Base-by-base conservation (phyloP, 1,139 yeast species). In the Magnusiomyces tetraspermus region DNA sequence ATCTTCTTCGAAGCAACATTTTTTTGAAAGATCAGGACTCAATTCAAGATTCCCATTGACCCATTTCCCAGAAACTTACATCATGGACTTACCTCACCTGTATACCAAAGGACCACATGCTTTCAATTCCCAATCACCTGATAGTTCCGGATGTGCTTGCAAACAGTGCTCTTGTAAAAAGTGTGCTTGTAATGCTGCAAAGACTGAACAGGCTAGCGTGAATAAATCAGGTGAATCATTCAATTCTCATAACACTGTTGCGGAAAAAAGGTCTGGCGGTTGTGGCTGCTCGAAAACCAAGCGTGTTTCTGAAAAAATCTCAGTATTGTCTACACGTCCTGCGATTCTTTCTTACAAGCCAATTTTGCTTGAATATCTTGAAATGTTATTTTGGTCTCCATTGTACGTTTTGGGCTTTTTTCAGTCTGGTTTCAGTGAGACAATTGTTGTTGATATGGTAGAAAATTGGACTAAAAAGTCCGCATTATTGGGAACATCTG, bases 361-460 rank as follows among this genome's bases (percentile, higher is more conserved):
- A 3, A 13, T 45, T 21, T 33, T 45, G 40, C 28, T 45, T 5
- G 48, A 45, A 13, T 45, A 45, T 19, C 26, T 45, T 13, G 48
- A 45, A 31, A 45, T 33, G 48, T 24, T 45, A 11, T 45, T 45
- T 30, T 45, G 48, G 48, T 45, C 48, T 10, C 48, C 48, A 19
- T 22, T 45, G 3, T 45, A 45, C 31, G 48, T 26, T 28, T 6
- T 23, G 2, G 48, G 48, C 13, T 33, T 45, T 45, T 19, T 45
- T 2, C 17, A 22, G 10, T 31, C 40, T 17, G 48, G 48, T 2
- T 45, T 45, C 26, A 45, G 48, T 21, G 48, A 45, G 17, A 31
- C n/a, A 17, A 33, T 45, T 4, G 31, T 15, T 19, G n/a, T 45
- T 2, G 26, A 28, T 17, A 45, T 45, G 48, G 48, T 45, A 28